Percentiles rank a stretch among this genome's conserved stretches.
Conservation (phyloP, 805 yeast species). For the Priceomyces carsonii region DNA sequence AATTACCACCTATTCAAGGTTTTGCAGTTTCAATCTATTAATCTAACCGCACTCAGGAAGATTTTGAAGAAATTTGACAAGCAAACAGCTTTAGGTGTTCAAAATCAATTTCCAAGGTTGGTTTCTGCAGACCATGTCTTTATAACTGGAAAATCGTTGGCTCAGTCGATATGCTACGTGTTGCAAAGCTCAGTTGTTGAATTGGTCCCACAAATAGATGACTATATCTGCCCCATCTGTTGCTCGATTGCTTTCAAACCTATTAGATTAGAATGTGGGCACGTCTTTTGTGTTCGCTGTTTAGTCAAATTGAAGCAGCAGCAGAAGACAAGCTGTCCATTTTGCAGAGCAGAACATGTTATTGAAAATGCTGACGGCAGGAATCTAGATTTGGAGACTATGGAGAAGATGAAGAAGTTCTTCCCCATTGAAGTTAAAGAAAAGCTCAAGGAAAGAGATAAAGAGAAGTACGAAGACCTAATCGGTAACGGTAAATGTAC, state of each 20-base stretch:
- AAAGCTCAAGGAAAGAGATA: slow-evolving; percentile 55
- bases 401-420: slow-evolving; percentile 54
- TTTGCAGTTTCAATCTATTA: slow-evolving; percentile 60
- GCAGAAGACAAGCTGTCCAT: slow-evolving; percentile 62
- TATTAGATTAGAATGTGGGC: slow-evolving; percentile 61
- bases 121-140: slow-evolving; percentile 42
- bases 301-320: slow-evolving; percentile 65
- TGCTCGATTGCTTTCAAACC: slow-evolving; percentile 72
- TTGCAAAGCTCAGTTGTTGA: slow-evolving; percentile 55
- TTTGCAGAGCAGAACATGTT: slow-evolving; percentile 57
- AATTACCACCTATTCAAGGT: slow-evolving; percentile 58
- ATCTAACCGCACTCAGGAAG: slow-evolving; percentile 63
- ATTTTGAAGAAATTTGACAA: slow-evolving; percentile 77
- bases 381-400: slow-evolving; percentile 56
- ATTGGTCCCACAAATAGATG: slow-evolving; percentile 72
- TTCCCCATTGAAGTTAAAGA: slow-evolving; percentile 69
- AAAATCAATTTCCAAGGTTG: slow-evolving; percentile 46
- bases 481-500: slow-evolving; percentile 18
- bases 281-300: slow-evolving; percentile 73
- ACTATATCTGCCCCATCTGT: slow-evolving; percentile 75
- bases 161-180: slow-evolving; percentile 54
- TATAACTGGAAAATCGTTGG: slow-evolving; percentile 49
- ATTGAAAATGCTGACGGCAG: slow-evolving; percentile 57
- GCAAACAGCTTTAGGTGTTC: slow-evolving; percentile 57
- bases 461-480: slow-evolving; percentile 36